These are phyloP conservation scores for Parmelia sp. DNA, from an alignment of 495 filamentous ascomycete genomes.

Conservation along the genomic window DNA sequence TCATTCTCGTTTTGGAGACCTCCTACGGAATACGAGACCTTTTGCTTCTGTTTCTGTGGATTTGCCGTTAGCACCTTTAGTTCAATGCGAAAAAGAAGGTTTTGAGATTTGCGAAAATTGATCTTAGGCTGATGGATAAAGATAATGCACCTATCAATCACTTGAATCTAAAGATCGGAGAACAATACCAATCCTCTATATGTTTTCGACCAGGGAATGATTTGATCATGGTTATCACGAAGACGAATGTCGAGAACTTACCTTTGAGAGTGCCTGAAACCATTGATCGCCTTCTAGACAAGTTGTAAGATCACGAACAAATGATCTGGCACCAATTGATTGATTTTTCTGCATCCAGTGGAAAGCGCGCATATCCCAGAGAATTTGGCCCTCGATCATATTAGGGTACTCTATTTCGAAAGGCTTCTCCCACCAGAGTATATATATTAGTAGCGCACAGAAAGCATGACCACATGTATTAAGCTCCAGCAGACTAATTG, in stretches of 20 bases:
- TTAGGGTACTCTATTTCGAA: slow-evolving; percentile 5
- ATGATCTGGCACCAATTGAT: background rate
- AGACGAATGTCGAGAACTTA: background rate
- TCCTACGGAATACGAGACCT: too few relatives aligned
- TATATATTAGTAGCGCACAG: slow-evolving; percentile 14
- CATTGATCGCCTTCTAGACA: background rate
- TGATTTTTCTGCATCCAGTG: background rate
- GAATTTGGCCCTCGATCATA: too few relatives aligned
- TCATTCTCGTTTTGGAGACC: background rate
- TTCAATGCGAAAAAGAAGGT: too few relatives aligned
- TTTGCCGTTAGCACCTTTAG: too few relatives aligned
- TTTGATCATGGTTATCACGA: background rate
- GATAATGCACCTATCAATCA: too few relatives aligned
- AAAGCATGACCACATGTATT: slow-evolving; percentile 17
- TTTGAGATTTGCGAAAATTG: too few relatives aligned
- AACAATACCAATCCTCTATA: too few relatives aligned
- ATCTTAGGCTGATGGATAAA: too few relatives aligned
- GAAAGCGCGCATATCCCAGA: too few relatives aligned
- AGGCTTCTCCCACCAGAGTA: slow-evolving; percentile 20
- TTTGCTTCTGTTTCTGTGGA: too few relatives aligned
- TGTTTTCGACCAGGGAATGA: too few relatives aligned
- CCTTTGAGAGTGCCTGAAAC: background rate
- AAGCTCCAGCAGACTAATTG: slow-evolving; percentile 21
- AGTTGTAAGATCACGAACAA: background rate
- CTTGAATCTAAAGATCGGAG: too few relatives aligned